Percentiles rank a stretch among this genome's conserved stretches.
Evolutionary conservation across 257 asterid genomes (phyloP).

Genomic region (Solanum lycopersicoides): DNA sequence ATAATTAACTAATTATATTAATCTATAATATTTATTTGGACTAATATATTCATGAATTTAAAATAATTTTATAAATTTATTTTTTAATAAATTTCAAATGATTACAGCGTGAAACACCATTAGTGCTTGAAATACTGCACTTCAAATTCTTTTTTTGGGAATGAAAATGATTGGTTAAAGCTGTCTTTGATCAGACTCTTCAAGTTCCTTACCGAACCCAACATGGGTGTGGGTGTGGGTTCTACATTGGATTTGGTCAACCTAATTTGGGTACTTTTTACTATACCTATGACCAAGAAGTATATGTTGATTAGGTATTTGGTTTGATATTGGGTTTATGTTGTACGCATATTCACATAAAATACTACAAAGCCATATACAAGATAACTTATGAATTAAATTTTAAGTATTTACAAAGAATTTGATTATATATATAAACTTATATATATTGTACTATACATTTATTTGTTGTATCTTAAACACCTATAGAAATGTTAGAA

Average conservation of each 20-base stretch:
- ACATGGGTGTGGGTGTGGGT: not conserved
- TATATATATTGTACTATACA: not conserved
- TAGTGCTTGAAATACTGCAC: not conserved
- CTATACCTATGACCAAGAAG: not conserved
- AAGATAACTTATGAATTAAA: not conserved
- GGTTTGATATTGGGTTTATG: not conserved
- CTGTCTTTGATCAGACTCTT: not conserved
- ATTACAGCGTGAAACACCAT: not conserved
- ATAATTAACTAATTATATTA: too few species aligned
- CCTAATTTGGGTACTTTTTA: not conserved
- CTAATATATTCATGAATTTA: too few species aligned
- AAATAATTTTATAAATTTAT: too few species aligned
- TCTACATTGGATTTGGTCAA: not conserved
- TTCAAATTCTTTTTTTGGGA: not conserved
- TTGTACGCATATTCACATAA: not conserved
- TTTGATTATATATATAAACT: not conserved
- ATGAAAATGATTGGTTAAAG: not conserved
- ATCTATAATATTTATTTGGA: too few species aligned
- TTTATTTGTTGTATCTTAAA: not conserved
- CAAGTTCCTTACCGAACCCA: not conserved
- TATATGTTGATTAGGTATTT: not conserved
- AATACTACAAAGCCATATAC: not conserved
- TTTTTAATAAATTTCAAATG: too few species aligned
- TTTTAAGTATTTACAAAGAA: not conserved
- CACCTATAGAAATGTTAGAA: not conserved